phyloP scores from a whole-genome alignment of 768 basidiomycete species.

The Boletus insuetus region DNA sequence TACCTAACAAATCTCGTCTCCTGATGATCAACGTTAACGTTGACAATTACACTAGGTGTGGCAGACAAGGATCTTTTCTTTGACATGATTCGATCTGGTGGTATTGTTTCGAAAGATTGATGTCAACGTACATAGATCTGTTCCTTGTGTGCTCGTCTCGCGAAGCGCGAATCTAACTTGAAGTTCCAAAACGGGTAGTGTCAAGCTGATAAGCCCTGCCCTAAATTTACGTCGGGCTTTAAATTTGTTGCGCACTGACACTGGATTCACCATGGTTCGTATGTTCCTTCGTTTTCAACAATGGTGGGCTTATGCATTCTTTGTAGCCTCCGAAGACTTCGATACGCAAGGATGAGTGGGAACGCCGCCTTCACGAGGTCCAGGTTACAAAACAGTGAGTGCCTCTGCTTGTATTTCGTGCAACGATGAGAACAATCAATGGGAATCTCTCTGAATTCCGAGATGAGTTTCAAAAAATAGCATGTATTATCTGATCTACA shows the following conservation, averaged over 20 bases:
- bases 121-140: too few species aligned
- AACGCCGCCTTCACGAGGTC: conserved; percentile 76
- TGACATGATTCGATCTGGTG: conserved; percentile 79
- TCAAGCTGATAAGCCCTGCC: conserved; percentile 29
- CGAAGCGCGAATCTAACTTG: too few species aligned
- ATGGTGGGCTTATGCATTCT: neutral
- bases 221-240: conserved; percentile 34
- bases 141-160: too few species aligned
- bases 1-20: conserved; percentile 3
- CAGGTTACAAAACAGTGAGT: conserved; percentile 89
- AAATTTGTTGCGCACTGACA: conserved; percentile 27
- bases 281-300: neutral
- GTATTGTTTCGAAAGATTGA: conserved; percentile 69
- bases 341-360: conserved; percentile 86
- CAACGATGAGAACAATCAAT: conserved; percentile 74
- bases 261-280: conserved; percentile 33
- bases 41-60: conserved; percentile 36
- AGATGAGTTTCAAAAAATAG: conserved; percentile 68
- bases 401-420: conserved; percentile 7
- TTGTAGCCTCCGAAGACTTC: conserved; percentile 49
- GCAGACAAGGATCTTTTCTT: conserved; percentile 76
- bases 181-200: conserved; percentile 5
- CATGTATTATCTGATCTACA: conserved; percentile 84
- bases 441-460: conserved; percentile 98
- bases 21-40: neutral